A percentile compares a stretch with the other conserved stretches of the same genome.
These are phyloP conservation scores for Aspergillus terreus DNA, from an alignment of 2,329 filamentous ascomycete species.

Conservation along the genomic window DNA sequence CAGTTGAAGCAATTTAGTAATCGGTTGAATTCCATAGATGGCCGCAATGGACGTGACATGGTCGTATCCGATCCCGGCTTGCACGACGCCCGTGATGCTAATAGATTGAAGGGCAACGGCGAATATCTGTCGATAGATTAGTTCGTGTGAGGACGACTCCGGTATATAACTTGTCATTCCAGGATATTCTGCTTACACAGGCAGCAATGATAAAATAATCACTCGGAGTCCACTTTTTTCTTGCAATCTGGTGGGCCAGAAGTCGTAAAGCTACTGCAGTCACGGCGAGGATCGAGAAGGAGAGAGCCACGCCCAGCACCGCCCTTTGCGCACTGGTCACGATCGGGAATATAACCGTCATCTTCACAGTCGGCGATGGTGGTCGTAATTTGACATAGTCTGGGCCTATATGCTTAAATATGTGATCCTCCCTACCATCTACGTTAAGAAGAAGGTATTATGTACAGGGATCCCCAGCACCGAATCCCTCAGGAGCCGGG, in stretches of 20 bases:
- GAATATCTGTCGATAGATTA: slow-evolving; percentile 12
- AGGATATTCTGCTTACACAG: slow-evolving; percentile 10
- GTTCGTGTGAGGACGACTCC: not conserved
- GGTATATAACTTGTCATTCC: not conserved
- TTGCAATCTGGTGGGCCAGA: slow-evolving; percentile 17
- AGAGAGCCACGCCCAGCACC: slow-evolving; percentile 16
- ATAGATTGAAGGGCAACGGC: slow-evolving; percentile 19
- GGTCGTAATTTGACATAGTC: too few species aligned
- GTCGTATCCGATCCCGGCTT: slow-evolving; percentile 20
- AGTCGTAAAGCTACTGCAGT: slow-evolving; percentile 17
- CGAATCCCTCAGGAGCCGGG: too few species aligned
- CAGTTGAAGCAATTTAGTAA: slow-evolving; percentile 18
- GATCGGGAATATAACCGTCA: slow-evolving; percentile 19
- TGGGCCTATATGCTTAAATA: not conserved
- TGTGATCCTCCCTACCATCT: too few species aligned
- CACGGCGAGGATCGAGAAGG: slow-evolving; percentile 15
- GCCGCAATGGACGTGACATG: slow-evolving; percentile 13
- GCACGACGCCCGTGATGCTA: slow-evolving; percentile 20
- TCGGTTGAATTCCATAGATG: slow-evolving; percentile 15
- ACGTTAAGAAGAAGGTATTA: too few species aligned
- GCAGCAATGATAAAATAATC: slow-evolving; percentile 22
- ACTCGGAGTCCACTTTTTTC: slow-evolving; percentile 15
- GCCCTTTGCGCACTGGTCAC: slow-evolving; percentile 12
- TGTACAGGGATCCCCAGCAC: too few species aligned
- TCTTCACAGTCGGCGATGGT: not conserved